Base-by-base conservation (phyloP, 2,329 filamentous ascomycete species). In the Fusarium armeniacum region DNA sequence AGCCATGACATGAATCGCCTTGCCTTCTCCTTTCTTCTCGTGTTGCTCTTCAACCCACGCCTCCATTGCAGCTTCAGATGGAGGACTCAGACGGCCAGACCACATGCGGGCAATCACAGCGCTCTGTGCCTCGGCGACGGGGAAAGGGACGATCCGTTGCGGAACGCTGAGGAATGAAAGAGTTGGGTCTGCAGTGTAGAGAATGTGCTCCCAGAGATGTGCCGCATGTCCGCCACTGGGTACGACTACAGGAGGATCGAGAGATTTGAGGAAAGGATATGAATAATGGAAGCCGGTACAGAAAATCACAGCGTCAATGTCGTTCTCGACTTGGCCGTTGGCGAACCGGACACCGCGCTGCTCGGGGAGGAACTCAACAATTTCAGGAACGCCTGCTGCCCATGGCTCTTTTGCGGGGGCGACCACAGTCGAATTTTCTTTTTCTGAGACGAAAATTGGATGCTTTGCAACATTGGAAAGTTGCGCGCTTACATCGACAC, bases 231-330 rank as follows among this genome's bases (percentile, higher is more conserved):
- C 83, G 3, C 91, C 91, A 45, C 88, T 85, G 0, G 84, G 86
- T 30, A 91, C 83, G 30, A 91, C 83, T 6, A 90, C 74, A 0
- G 84, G 78, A 1, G 89, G 76, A 2, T 70, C 45, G 11, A 85
- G 72, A 4, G 77, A 74, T 26, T 78, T 74, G 8, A 90, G 74
- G 73, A 97, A 97, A 0, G 93, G 93, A 57, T 91, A 91, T 1
- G 90, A 89, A 80, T 93, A 97, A 65, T 95, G 87, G 76, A 96
- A 97, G 0, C 94, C 94, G 0, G 94, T 97, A 77, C 92, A 93
- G 78, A 94, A 97, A 18, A 97, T 76, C 13, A 97, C 81, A 0
- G 87, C 85, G 74, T 97, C 93, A 50, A 97, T 80, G 26, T 88
- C 81, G 3, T 80, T 79, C 75, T 93, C 91, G 10, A 90, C 75